These are phyloP conservation scores for Dothidotthia symphoricarpi DNA, from an alignment of 2,329 filamentous ascomycete genomes.

Conservation along the genomic window DNA sequence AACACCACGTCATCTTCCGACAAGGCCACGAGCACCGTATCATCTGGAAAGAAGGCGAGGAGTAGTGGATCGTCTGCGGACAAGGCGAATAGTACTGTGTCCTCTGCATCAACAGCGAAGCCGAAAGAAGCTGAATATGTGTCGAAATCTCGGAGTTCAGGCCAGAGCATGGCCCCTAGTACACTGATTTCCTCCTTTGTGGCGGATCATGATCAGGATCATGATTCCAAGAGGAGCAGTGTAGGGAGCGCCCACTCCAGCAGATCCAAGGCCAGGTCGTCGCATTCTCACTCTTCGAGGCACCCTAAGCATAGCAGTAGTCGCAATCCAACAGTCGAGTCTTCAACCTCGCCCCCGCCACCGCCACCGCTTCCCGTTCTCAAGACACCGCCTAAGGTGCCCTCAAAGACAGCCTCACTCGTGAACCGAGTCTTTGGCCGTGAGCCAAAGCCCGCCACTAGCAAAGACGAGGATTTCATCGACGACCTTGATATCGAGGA, in stretches of 20 bases:
- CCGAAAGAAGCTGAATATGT: conserved; percentile 10
- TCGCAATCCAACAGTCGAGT: conserved; percentile 20
- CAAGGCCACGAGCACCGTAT: background rate
- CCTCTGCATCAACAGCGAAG: conserved; percentile 15
- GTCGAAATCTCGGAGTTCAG: conserved; percentile 21
- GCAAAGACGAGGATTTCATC: conserved; percentile 33
- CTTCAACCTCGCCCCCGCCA: conserved; percentile 26
- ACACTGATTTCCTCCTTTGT: conserved; percentile 41
- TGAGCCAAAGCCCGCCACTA: conserved; percentile 30
- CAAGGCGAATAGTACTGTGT: background rate
- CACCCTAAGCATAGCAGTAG: conserved; percentile 28
- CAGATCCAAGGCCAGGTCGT: conserved; percentile 36
- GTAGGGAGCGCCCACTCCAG: conserved; percentile 36
- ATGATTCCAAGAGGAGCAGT: conserved; percentile 24
- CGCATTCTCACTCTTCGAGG: conserved; percentile 26
- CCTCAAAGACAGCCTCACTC: conserved; percentile 33
- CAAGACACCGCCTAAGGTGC: conserved; percentile 19
- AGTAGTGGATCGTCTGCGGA: conserved; percentile 6
- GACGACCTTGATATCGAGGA: conserved; percentile 42
- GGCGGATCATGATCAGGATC: conserved; percentile 18
- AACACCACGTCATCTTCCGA: conserved; percentile 5
- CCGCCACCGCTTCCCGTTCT: conserved; percentile 22
- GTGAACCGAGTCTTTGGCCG: conserved; percentile 41
- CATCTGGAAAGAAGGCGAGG: conserved; percentile 6
- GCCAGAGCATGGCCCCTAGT: conserved; percentile 31